Conservation (phyloP, 305 asterid genomes). For the Plantago lanceolata region DNA sequence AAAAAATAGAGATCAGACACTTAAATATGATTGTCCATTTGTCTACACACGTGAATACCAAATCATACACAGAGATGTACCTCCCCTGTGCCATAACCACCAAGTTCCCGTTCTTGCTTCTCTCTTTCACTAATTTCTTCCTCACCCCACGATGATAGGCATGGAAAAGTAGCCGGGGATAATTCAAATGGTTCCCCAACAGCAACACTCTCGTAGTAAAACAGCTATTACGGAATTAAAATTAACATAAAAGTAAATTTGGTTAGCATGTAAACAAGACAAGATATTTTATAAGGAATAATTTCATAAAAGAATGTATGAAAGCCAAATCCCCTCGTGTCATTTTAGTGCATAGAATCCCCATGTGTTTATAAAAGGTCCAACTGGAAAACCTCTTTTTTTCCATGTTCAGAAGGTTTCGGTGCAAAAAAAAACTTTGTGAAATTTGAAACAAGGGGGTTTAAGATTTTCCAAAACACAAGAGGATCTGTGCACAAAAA, state of each 20-base stretch:
- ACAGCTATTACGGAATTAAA: slow-evolving; percentile 52
- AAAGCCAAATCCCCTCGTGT: background rate
- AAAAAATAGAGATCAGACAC: background rate
- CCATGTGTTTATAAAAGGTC: background rate
- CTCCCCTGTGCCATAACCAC: slow-evolving; percentile 98
- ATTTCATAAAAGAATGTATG: background rate
- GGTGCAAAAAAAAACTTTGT: background rate
- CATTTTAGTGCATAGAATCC: background rate
- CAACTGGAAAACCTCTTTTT: background rate
- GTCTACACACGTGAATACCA: slow-evolving; percentile 3
- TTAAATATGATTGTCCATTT: slow-evolving; percentile 22
- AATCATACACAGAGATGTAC: slow-evolving; percentile 29
- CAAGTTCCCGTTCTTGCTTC: slow-evolving; percentile 88
- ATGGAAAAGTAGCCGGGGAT: slow-evolving; percentile 81
- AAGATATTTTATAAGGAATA: background rate
- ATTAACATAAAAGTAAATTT: slow-evolving; percentile 12
- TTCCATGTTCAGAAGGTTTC: background rate
- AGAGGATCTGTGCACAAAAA: background rate
- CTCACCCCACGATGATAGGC: slow-evolving; percentile 93
- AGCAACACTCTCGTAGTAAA: slow-evolving; percentile 94
- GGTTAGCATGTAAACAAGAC: slow-evolving; percentile 6
- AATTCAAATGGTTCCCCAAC: slow-evolving; percentile 85
- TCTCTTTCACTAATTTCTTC: slow-evolving; percentile 96
- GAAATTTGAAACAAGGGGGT: background rate
- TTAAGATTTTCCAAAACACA: background rate